Evolutionary conservation across 345 rosid species (phyloP), one percentile per base, ranked within the genome.

Genomic region (Populus euphratica): DNA sequence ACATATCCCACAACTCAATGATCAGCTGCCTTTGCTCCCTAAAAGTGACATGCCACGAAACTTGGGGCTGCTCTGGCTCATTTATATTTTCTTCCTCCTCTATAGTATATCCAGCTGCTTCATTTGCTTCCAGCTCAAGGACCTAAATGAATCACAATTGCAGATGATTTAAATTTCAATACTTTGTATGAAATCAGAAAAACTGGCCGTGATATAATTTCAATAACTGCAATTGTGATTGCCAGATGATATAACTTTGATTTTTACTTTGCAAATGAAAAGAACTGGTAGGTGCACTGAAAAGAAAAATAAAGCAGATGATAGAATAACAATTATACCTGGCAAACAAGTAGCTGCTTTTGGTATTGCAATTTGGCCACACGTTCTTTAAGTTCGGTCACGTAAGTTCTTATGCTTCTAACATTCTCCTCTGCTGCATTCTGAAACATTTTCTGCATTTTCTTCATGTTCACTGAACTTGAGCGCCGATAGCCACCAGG

Each of bases 381-480:
- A 21, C 97, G 98, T 83, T 95, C 98, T 84, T 95, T 95, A 81
- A 95, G 86, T 83, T 93, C 97, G 0, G 98, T 95, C 44, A 95
- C 98, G 72, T 95, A 95, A 38, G 96, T 86, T 85, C 94, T 82
- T 79, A 95, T 95, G 89, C 92, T 93, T 87, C 99, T 88, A 72
- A 95, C 99, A 73, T 95, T 95, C 89, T 95, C 99, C 86, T 95
- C 98, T n/a, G 99, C 98, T 49, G 99, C 99, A 87, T 87, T 96
- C 81, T 93, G 97, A 82, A 93, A 96, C 99, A 96, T 92, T 76
- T 92, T 91, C 90, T 91, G 96, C 99, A 96, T 96, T 85, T 92
- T 96, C 86, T 89, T 96, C 98, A 96, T 96, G 81, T 96, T 93
- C 44, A 93, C 97, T 62, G 97, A 93, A 82, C 98, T 90, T 79